These are phyloP conservation scores for Solanum acaule DNA, from an alignment of 257 asterid species.

Conservation along the genomic window DNA sequence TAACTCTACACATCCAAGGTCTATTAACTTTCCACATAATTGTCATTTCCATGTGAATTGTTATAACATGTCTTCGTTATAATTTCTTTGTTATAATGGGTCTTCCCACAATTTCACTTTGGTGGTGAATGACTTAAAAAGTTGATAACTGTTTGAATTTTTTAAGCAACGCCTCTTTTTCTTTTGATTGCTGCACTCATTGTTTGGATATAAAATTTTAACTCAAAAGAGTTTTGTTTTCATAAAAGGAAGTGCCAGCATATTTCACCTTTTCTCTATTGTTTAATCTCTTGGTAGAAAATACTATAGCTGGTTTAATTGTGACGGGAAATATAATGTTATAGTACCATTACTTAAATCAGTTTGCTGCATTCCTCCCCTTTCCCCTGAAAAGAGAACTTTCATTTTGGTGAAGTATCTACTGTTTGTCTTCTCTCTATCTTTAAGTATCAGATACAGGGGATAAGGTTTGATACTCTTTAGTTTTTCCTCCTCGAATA, in stretches of 20 bases:
- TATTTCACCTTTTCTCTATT: background rate
- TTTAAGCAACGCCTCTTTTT: background rate
- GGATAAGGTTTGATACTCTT: background rate
- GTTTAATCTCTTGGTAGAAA: background rate
- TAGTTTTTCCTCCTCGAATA: background rate
- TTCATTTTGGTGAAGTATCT: background rate
- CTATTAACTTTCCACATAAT: background rate
- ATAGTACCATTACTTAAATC: background rate
- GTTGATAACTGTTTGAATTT: background rate
- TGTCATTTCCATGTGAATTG: background rate
- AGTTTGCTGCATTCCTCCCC: background rate
- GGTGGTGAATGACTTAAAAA: background rate
- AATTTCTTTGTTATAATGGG: background rate
- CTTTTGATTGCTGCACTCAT: background rate
- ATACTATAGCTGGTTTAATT: background rate
- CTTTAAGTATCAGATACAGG: background rate
- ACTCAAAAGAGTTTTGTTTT: background rate
- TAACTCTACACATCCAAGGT: constrained; percentile 4
- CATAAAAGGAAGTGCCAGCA: background rate
- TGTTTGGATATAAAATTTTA: background rate
- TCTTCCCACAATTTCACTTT: background rate
- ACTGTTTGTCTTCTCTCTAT: background rate
- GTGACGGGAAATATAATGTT: background rate
- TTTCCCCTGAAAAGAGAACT: background rate
- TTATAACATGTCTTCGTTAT: too few species aligned